Evolutionary conservation across 2,329 filamentous ascomycete genomes (phyloP).

Genomic region (Penicillium frequentans): DNA sequence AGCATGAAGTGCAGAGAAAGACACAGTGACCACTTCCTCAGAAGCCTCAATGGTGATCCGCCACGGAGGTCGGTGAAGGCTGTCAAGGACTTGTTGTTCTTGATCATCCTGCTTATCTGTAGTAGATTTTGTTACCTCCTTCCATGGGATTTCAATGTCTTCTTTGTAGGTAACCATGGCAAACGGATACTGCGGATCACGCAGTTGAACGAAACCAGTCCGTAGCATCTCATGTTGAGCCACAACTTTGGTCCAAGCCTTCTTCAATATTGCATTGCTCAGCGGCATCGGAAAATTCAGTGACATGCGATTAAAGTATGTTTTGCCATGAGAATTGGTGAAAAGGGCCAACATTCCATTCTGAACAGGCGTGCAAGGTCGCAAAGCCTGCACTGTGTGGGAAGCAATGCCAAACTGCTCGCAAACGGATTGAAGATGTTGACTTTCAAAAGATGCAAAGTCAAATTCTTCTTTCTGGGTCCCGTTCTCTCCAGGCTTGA

Average conservation of each 20-base stretch:
- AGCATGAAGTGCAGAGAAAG: conserved; percentile 70
- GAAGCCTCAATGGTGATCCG: conserved; percentile 51
- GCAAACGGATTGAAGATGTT: conserved; percentile 38
- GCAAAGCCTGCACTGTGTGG: conserved; percentile 55
- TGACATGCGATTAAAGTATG: conserved; percentile 75
- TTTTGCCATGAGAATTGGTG: conserved; percentile 61
- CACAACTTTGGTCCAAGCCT: conserved; percentile 61
- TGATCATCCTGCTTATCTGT: conserved; percentile 2
- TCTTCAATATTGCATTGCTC: conserved; percentile 43
- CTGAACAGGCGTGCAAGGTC: conserved; percentile 79
- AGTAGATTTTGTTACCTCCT: conserved; percentile 9
- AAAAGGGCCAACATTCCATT: conserved; percentile 77
- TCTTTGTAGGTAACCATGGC: conserved; percentile 68
- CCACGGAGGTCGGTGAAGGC: conserved; percentile 64
- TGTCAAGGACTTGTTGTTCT: conserved; percentile 36
- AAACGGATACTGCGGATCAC: conserved; percentile 63
- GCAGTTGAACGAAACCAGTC: conserved; percentile 67
- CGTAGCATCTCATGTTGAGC: conserved; percentile 69
- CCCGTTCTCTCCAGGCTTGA: conserved; percentile 38
- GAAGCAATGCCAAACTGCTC: conserved; percentile 29
- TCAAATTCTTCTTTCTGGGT: conserved; percentile 39
- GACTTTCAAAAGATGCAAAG: conserved; percentile 53
- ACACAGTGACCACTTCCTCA: conserved; percentile 32
- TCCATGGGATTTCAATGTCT: conserved; percentile 42
- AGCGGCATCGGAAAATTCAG: conserved; percentile 49